Evolutionary conservation across 1,284 basidiomycete species (phyloP).

Genomic region (Ganoderma lucidum): DNA sequence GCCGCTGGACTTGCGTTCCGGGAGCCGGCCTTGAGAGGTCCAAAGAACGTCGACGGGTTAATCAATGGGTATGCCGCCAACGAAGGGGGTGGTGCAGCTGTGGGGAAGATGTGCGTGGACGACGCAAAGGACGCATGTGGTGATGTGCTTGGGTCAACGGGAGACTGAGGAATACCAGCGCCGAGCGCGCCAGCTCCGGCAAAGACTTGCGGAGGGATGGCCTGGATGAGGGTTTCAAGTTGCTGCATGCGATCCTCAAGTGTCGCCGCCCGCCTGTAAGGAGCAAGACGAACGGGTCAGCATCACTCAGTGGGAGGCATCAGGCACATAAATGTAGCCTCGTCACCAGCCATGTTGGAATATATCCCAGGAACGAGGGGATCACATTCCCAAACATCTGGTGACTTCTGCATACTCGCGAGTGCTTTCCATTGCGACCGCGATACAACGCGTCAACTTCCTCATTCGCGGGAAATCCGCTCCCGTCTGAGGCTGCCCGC

Average conservation of each 20-base stretch:
- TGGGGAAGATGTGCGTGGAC: slow-evolving; percentile 56
- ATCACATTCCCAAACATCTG: no score
- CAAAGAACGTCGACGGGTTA: slow-evolving; percentile 82
- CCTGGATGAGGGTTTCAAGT: slow-evolving; percentile 80
- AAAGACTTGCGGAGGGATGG: slow-evolving; percentile 82
- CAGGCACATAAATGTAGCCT: slow-evolving; percentile 1
- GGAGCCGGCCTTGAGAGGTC: slow-evolving; percentile 50
- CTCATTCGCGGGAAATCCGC: no score
- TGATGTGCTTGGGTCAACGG: slow-evolving; percentile 47
- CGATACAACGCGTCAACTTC: no score
- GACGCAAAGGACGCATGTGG: slow-evolving; percentile 64
- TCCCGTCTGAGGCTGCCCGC: no score
- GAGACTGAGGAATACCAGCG: slow-evolving; percentile 36
- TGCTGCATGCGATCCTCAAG: slow-evolving; percentile 87
- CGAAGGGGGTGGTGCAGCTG: slow-evolving; percentile 79
- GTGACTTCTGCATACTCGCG: no score
- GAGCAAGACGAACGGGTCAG: neutral
- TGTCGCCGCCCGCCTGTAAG: slow-evolving; percentile 74
- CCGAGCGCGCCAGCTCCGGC: slow-evolving; percentile 56
- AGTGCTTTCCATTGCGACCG: no score
- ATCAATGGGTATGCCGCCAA: slow-evolving; percentile 77
- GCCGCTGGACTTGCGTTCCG: slow-evolving; percentile 55
- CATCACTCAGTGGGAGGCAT: neutral
- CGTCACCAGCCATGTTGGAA: no score
- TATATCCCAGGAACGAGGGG: no score